Percentiles rank a stretch among this genome's conserved stretches.
These are phyloP conservation scores for Pseudonitzschia multiseries DNA, from an alignment of 108 stramenopile species.

Conservation along the genomic window DNA sequence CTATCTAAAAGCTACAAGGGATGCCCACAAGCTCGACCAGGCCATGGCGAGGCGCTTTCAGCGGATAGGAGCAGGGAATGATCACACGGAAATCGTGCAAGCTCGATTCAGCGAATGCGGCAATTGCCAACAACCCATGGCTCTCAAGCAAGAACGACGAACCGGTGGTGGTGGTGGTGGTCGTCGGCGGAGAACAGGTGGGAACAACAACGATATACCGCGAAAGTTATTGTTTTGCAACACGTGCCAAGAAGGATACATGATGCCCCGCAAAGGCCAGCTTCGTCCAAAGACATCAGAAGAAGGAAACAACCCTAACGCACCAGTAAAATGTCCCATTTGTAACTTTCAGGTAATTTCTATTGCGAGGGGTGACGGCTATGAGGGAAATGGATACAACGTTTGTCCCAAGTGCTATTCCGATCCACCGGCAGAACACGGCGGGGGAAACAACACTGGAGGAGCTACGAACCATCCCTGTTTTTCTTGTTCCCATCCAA, in stretches of 20 bases:
- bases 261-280: conserved; percentile 57
- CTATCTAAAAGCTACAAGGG: conserved; percentile 61
- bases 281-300: conserved; percentile 53
- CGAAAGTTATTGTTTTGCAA: conserved; percentile 70
- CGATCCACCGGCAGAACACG: conserved; percentile 70
- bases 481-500: conserved; percentile 70
- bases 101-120: conserved; percentile 73
- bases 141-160: conserved; percentile 57
- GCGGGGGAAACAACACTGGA: conserved; percentile 41
- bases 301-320: conserved; percentile 22
- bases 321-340: conserved; percentile 71
- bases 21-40: conserved; percentile 85
- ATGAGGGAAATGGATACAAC: conserved; percentile 62
- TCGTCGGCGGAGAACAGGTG: conserved; percentile 17
- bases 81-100: conserved; percentile 44
- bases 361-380: conserved; percentile 51
- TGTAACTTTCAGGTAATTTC: conserved; percentile 78
- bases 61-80: conserved; percentile 49
- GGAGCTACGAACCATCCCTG: conserved; percentile 58
- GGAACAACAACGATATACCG: conserved; percentile 25
- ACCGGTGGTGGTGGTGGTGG: conserved; percentile 29
- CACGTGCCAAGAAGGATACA: conserved; percentile 57
- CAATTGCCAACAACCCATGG: conserved; percentile 57
- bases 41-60: conserved; percentile 76
- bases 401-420: conserved; percentile 82